Percentiles rank a stretch among this genome's conserved stretches.
phyloP scores from a whole-genome alignment of 768 basidiomycete species.

The Panaeolus papilionaceus region DNA sequence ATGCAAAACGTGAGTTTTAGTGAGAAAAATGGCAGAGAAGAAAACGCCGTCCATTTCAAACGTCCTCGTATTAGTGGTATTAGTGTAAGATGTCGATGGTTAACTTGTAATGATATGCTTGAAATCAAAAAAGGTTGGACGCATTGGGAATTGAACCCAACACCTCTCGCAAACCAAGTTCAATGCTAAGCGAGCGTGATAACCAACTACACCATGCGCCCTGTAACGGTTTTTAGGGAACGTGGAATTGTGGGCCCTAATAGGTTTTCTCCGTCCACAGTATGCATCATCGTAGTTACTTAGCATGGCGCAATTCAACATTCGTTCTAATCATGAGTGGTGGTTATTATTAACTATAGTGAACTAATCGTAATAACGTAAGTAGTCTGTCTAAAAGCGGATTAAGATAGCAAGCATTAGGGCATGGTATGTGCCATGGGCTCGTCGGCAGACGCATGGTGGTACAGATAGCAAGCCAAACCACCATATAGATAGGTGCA shows the following conservation, averaged over 20 bases:
- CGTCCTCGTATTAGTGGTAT: too few species aligned
- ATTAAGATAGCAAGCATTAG: slow-evolving; percentile 13
- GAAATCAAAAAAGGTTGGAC: slow-evolving; percentile 16
- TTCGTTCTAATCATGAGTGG: neutral
- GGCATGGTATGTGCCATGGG: slow-evolving; percentile 13
- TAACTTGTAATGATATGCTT: too few species aligned
- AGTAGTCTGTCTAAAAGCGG: slow-evolving; percentile 14
- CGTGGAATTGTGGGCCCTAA: neutral
- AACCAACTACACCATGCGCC: slow-evolving; percentile 35
- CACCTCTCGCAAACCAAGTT: slow-evolving; percentile 26
- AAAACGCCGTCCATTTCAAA: too few species aligned
- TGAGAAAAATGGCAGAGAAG: too few species aligned
- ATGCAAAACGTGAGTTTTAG: too few species aligned
- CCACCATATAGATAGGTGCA: slow-evolving; percentile 7
- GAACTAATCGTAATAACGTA: slow-evolving; percentile 13
- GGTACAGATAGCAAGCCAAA: neutral
- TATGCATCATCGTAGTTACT: too few species aligned
- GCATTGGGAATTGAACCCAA: slow-evolving; percentile 30
- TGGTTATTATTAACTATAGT: slow-evolving; percentile 10
- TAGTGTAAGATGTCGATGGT: too few species aligned
- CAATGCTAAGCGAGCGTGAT: slow-evolving; percentile 30
- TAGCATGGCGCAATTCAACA: too few species aligned
- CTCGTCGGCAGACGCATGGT: slow-evolving; percentile 3
- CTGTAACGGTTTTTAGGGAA: neutral
- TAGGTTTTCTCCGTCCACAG: too few species aligned